These are phyloP conservation scores for Aspergillus bertholletiae DNA, from an alignment of 495 filamentous ascomycete species.

Conservation along the genomic window DNA sequence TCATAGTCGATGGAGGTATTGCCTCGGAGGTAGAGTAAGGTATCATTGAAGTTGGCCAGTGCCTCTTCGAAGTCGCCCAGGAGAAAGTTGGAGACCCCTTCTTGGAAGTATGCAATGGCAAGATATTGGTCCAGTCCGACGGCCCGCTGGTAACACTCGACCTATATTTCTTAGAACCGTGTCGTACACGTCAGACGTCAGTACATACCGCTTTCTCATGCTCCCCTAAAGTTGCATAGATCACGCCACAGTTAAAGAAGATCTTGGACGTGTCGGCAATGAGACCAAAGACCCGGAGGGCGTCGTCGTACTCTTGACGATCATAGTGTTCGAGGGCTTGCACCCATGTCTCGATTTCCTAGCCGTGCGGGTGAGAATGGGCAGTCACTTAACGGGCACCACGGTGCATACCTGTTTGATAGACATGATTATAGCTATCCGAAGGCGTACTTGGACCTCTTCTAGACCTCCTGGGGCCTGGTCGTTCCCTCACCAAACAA, in stretches of 20 bases:
- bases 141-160: slow-evolving; percentile 91
- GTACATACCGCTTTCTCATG: slow-evolving; percentile 89
- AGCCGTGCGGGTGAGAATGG: slow-evolving; percentile 17
- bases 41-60: slow-evolving; percentile 98
- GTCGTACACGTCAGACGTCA: background rate
- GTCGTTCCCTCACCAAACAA: background rate
- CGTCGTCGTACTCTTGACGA: slow-evolving; percentile 90
- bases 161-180: slow-evolving; percentile 46
- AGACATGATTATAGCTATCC: slow-evolving; percentile 47
- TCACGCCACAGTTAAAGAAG: slow-evolving; percentile 96
- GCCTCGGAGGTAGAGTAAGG: slow-evolving; percentile 87
- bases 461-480: background rate
- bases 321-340: slow-evolving; percentile 88
- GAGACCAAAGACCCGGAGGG: slow-evolving; percentile 73
- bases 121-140: slow-evolving; percentile 89
- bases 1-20: slow-evolving; percentile 98
- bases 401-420: slow-evolving; percentile 63
- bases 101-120: slow-evolving; percentile 96
- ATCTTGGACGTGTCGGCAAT: slow-evolving; percentile 98
- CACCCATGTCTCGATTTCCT: slow-evolving; percentile 99
- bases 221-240: slow-evolving; percentile 95
- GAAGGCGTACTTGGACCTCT: background rate
- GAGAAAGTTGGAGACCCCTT: slow-evolving; percentile 97
- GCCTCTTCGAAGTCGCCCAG: slow-evolving; percentile 97
- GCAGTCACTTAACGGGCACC: background rate